Evolutionary conservation across 768 basidiomycete genomes (phyloP), one percentile per base, ranked within the genome.

Genomic region (Suillus fuscotomentosus): DNA sequence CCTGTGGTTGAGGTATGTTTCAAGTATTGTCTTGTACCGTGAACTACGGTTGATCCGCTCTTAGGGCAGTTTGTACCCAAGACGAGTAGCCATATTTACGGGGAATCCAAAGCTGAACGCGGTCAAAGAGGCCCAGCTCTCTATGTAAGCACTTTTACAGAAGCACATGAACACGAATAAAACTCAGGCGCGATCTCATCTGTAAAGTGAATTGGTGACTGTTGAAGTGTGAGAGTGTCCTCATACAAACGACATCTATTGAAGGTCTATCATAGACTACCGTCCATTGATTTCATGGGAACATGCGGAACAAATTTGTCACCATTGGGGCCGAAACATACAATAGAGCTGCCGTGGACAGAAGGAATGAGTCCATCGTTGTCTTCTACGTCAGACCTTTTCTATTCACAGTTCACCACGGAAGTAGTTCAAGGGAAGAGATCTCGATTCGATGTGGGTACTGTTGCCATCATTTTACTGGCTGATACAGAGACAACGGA

Each of bases 31-130:
- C 24, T 42, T 61, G 27, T 24, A n/a, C 22, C 31, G 38, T 7
- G n/a, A 41, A 24, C 17, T 41, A n/a, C 42, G 27, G 31, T 47
- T 48, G n/a, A 48, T 53, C 9, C 34, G 17, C 17, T 47, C 5
- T 45, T 22, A 75, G 75, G 68, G 71, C 31, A 61, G 67, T 3
- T 47, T 75, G n/a, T 65, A 75, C 62, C 63, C 20, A 10, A 67
- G 73, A 13, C 76, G 74, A 75, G 60, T 67, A 61, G 69, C 70
- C 45, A 13, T 75, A 2, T 72, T 68, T 22, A 63, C 66, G 39
- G 55, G 70, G 38, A 75, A 71, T 31, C 67, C 70, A 2, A 67
- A 77, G 39, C 65, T 69, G 11, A 62, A 56, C 63, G 63, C 60
- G 20, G 70, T 75, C 22, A 74, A 73, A 14, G 22, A 67, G 3